Base-by-base conservation (phyloP, 2,329 filamentous ascomycete genomes). In the Thielaviopsis ethacetica region DNA sequence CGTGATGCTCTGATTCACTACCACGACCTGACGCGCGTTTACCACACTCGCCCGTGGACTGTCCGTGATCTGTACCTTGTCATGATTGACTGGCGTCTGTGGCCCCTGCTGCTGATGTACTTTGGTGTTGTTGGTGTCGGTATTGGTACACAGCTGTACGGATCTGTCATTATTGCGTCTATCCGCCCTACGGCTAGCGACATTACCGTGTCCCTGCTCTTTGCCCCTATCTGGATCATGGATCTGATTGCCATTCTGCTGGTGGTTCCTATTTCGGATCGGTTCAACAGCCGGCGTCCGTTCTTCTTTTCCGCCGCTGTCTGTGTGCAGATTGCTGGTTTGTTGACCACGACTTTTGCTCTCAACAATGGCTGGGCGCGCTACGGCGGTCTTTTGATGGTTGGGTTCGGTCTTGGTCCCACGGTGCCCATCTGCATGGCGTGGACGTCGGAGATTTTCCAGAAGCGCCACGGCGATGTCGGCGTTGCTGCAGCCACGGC, bases 361-460 rank as follows among this genome's bases (percentile, higher is more conserved):
- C 78, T 77, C 4, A 67, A 72, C 41, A 82, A 83, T 65, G 82
- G 84, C 44, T 95, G 89, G 88, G 84, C 87, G 1, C 82, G 89
- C 50, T 95, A 95, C 68, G 88, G 86, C 54, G 90, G 90, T 3
- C 80, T 95, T n/a, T 74, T 95, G 56, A 84, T 95, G 72, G 85
- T 95, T 41, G 90, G 90, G 4, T 95, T 95, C 66, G 90, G 90
- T 0, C 82, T 95, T 1, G 90, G 90, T 1, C 90, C 90, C 3
- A 95, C 90, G 0, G 89, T 95, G 0, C 90, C 90, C 12, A 91
- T 91, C 66, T 91, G 87, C 69, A 95, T 95, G 90, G 85, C 89
- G 41, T 95, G 90, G 90, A 89, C 87, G 34, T 88, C 83, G 63
- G 87, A 95, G 71, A 85, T 95, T 67, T 95, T 95, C 75, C 89